A percentile compares a stretch with the other conserved stretches of the same genome.
Conservation (phyloP, 2,329 filamentous ascomycete genomes). For the Botrytis tulipae region DNA sequence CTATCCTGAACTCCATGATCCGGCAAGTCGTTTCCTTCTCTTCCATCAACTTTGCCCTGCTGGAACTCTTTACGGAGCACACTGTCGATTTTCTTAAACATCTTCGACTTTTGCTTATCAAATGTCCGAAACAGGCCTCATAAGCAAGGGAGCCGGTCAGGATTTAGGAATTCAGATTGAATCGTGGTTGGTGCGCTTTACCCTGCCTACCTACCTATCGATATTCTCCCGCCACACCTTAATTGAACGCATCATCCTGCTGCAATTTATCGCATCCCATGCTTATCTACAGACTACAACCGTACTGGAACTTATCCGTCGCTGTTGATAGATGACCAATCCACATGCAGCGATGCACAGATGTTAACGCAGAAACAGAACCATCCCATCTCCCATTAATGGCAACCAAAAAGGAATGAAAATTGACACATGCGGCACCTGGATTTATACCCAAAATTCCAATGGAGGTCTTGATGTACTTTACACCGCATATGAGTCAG, state of each 20-base stretch:
- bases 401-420: background rate
- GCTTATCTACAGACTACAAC: background rate
- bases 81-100: background rate
- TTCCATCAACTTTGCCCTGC: background rate
- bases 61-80: background rate
- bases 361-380: background rate
- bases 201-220: background rate
- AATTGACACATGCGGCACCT: background rate
- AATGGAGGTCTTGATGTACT: background rate
- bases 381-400: conserved; percentile 6
- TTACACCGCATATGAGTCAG: background rate
- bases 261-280: background rate
- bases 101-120: background rate
- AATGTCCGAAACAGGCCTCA: background rate
- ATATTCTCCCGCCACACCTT: conserved; percentile 18
- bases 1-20: background rate
- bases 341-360: background rate
- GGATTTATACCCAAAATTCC: background rate
- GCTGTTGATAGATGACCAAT: conserved; percentile 2
- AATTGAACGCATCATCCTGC: conserved; percentile 17
- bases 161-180: background rate
- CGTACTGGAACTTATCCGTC: background rate
- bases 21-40: background rate
- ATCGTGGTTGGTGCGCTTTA: conserved; percentile 9
- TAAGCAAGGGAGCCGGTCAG: background rate